Conservation (phyloP, 1,284 basidiomycete genomes). For the Tylopilus sp. region DNA sequence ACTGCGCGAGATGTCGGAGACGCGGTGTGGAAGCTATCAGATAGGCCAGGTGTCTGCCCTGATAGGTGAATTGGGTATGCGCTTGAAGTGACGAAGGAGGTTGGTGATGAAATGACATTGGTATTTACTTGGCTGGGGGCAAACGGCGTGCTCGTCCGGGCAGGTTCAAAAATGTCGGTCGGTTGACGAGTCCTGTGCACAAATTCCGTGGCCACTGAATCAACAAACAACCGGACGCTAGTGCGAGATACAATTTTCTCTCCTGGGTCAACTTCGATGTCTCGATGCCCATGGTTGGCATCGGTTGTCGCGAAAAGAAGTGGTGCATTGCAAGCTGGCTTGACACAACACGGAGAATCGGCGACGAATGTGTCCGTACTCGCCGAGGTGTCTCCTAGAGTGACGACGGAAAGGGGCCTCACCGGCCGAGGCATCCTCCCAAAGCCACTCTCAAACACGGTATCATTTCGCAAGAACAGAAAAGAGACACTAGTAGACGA, state of each 20-base stretch:
- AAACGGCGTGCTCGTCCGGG: conserved; percentile 20
- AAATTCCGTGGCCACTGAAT: background rate
- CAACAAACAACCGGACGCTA: background rate
- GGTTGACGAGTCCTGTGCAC: background rate
- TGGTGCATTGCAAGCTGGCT: conserved; percentile 10
- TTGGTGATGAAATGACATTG: background rate
- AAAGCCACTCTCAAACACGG: background rate
- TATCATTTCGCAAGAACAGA: background rate
- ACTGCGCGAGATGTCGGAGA: conserved; percentile 12
- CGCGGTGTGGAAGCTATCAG: background rate
- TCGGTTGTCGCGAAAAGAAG: conserved; percentile 1
- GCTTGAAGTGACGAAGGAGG: background rate
- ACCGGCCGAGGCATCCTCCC: background rate
- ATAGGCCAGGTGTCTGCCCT: background rate
- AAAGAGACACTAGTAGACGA: conserved; percentile 12
- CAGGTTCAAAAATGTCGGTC: conserved; percentile 16
- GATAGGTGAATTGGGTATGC: background rate
- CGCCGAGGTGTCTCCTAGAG: conserved; percentile 13
- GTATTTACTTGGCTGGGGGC: background rate
- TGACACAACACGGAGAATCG: conserved; percentile 23
- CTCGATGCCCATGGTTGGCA: background rate
- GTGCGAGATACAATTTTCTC: background rate
- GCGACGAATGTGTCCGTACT: conserved; percentile 28
- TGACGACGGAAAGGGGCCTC: conserved; percentile 11
- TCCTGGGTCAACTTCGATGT: background rate